Evolutionary conservation across 805 yeast species (phyloP).

Genomic region (Scheffersomyces stipitis): DNA sequence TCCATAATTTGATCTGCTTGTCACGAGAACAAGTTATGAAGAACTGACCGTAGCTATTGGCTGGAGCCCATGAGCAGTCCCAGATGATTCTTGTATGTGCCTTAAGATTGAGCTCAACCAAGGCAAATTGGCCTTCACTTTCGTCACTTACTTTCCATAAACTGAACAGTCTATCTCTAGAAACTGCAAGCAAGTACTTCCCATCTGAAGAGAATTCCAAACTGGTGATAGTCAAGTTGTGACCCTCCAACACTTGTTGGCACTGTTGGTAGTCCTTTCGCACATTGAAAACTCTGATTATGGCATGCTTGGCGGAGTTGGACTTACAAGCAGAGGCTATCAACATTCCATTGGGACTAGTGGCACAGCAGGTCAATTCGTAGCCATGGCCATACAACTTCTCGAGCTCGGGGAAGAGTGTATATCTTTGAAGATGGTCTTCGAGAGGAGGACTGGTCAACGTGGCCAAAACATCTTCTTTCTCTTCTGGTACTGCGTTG

Average conservation of each 20-base stretch:
- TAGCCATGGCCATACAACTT: conserved; percentile 97
- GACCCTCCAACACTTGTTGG: conserved; percentile 54
- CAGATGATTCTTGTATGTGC: conserved; percentile 93
- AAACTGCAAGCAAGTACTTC: conserved; percentile 65
- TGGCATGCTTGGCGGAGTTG: conserved; percentile 81
- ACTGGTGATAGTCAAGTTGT: conserved; percentile 82
- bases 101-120: conserved; percentile 52
- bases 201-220: conserved; percentile 73
- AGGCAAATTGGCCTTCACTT: conserved; percentile 28
- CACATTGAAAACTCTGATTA: conserved; percentile 70
- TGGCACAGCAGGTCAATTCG: conserved; percentile 79
- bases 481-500: conserved; percentile 35
- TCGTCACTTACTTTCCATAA: conserved; percentile 55
- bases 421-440: conserved; percentile 86
- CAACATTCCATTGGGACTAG: conserved; percentile 57
- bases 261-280: conserved; percentile 53
- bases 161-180: conserved; percentile 86
- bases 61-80: conserved; percentile 89
- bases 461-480: conserved; percentile 46
- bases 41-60: conserved; percentile 18
- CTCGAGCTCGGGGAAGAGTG: conserved; percentile 93
- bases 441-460: conserved; percentile 74
- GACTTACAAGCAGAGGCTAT: conserved; percentile 93
- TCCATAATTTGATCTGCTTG: conserved; percentile 75
- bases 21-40: conserved; percentile 90